Conservation (phyloP, 768 basidiomycete species). For the Leccinum ochraceum region DNA sequence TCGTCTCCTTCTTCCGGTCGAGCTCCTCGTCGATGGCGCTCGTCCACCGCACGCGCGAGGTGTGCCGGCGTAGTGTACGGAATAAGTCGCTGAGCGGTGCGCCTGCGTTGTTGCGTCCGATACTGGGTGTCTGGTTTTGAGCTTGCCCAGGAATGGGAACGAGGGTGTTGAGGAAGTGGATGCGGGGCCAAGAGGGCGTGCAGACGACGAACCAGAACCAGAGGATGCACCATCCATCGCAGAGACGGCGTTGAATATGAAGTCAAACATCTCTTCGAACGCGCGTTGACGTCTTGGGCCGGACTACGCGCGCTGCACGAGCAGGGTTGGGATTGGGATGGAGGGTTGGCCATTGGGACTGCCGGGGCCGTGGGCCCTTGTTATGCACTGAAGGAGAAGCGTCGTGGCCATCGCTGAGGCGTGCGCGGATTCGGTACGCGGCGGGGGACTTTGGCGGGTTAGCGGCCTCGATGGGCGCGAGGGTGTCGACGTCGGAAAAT, state of each 20-base stretch:
- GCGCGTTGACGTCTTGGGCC: constrained; percentile 41
- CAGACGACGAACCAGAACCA: constrained; percentile 1
- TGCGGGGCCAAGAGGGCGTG: neutral
- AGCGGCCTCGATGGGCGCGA: constrained; percentile 19
- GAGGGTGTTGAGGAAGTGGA: neutral
- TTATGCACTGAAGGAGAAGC: neutral
- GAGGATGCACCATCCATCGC: constrained; percentile 27
- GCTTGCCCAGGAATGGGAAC: neutral
- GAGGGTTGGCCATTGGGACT: no score
- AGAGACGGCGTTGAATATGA: constrained; percentile 61
- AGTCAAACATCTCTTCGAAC: constrained; percentile 73
- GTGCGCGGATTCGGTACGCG: constrained; percentile 15
- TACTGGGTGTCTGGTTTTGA: constrained; percentile 11
- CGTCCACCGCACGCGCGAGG: constrained; percentile 52
- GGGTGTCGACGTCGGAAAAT: constrained; percentile 46
- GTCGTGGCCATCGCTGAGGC: constrained; percentile 4
- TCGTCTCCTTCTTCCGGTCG: constrained; percentile 71
- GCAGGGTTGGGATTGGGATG: neutral
- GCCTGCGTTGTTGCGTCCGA: constrained; percentile 14
- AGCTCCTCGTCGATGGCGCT: constrained; percentile 53
- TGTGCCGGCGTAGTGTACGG: constrained; percentile 52
- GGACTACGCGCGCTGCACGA: constrained; percentile 15
- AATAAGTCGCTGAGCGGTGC: constrained; percentile 49
- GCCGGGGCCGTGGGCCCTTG: neutral
- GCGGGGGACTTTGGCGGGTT: constrained; percentile 14